Evolutionary conservation across 192 early-diverging fungal genomes (phyloP).

Genomic region (Jimgerdemannia flammicorona): DNA sequence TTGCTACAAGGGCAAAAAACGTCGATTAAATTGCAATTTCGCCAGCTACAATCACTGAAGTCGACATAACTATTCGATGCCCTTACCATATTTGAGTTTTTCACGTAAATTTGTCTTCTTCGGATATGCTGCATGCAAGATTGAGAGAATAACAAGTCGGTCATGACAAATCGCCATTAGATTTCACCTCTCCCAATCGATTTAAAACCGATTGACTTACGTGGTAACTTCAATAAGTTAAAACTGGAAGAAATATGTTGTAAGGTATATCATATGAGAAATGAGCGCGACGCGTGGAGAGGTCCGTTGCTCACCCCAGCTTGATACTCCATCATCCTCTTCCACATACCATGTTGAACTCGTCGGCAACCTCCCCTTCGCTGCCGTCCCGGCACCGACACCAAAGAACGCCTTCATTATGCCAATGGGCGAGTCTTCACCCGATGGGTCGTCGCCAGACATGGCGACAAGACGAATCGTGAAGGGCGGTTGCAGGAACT

Average conservation of each 20-base stretch:
- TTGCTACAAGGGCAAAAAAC: slow-evolving; percentile 30
- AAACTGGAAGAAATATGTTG: slow-evolving; percentile 16
- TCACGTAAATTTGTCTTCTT: slow-evolving; percentile 45
- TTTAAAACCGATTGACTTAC: slow-evolving; percentile 19
- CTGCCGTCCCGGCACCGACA: slow-evolving; percentile 44
- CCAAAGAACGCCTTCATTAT: slow-evolving; percentile 59
- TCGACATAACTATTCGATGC: background rate
- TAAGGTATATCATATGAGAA: background rate
- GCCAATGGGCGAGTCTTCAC: slow-evolving; percentile 10
- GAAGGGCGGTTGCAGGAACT: slow-evolving; percentile 52
- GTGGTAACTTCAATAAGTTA: slow-evolving; percentile 62
- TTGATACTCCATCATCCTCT: background rate
- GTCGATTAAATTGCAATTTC: background rate
- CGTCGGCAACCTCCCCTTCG: slow-evolving; percentile 57
- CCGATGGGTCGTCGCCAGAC: slow-evolving; percentile 20
- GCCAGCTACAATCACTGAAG: background rate
- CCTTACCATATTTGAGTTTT: slow-evolving; percentile 59
- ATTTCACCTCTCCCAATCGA: background rate
- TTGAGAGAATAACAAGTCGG: slow-evolving; percentile 28
- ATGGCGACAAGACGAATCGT: slow-evolving; percentile 48
- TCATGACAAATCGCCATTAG: background rate
- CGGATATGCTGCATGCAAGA: slow-evolving; percentile 31
- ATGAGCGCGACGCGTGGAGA: background rate
- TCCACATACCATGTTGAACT: slow-evolving; percentile 45
- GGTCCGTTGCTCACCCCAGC: background rate